A percentile compares a stretch with the other conserved stretches of the same genome.
Evolutionary conservation across 2,329 filamentous ascomycete genomes (phyloP).

Genomic region (Claviceps sp.): DNA sequence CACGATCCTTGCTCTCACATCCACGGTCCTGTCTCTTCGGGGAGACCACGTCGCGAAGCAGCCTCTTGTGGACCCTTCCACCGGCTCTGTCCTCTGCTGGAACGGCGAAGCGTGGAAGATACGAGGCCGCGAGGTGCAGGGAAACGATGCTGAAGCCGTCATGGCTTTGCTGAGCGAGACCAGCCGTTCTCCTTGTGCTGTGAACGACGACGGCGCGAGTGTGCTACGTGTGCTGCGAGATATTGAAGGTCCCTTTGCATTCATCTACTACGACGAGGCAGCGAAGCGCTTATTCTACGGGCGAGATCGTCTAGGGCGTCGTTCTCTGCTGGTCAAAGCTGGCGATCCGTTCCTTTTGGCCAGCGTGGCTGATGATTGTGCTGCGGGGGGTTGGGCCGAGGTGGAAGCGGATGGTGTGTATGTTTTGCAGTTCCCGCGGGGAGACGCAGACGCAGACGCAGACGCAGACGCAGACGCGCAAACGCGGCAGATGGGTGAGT

Average conservation of each 20-base stretch:
- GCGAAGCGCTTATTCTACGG: slow-evolving; percentile 61
- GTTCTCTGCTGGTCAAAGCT: slow-evolving; percentile 59
- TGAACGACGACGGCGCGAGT: slow-evolving; percentile 10
- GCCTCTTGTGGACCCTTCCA: slow-evolving; percentile 48
- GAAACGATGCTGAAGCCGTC: slow-evolving; percentile 67
- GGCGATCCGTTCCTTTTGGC: slow-evolving; percentile 45
- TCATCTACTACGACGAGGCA: slow-evolving; percentile 63
- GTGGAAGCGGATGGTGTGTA: slow-evolving; percentile 78
- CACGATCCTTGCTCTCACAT: slow-evolving; percentile 50
- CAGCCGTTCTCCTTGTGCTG: slow-evolving; percentile 11
- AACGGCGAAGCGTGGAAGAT: slow-evolving; percentile 93
- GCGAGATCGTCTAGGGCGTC: slow-evolving; percentile 73
- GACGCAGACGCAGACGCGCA: neutral
- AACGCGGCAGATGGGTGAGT: slow-evolving; percentile 1
- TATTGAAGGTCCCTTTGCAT: slow-evolving; percentile 77
- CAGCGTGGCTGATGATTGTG: slow-evolving; percentile 49
- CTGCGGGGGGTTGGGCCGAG: slow-evolving; percentile 51
- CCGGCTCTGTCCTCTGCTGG: slow-evolving; percentile 72
- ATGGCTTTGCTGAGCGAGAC: slow-evolving; percentile 44
- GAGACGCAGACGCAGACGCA: neutral
- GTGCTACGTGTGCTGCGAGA: slow-evolving; percentile 41
- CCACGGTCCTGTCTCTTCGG: slow-evolving; percentile 83
- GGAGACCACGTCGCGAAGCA: slow-evolving; percentile 59
- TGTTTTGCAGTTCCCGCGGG: slow-evolving; percentile 39
- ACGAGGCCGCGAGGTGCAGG: slow-evolving; percentile 38